Percentiles rank a stretch among this genome's conserved stretches.
These are phyloP conservation scores for Combretum micranthum DNA, from an alignment of 345 rosid species.

Conservation along the genomic window DNA sequence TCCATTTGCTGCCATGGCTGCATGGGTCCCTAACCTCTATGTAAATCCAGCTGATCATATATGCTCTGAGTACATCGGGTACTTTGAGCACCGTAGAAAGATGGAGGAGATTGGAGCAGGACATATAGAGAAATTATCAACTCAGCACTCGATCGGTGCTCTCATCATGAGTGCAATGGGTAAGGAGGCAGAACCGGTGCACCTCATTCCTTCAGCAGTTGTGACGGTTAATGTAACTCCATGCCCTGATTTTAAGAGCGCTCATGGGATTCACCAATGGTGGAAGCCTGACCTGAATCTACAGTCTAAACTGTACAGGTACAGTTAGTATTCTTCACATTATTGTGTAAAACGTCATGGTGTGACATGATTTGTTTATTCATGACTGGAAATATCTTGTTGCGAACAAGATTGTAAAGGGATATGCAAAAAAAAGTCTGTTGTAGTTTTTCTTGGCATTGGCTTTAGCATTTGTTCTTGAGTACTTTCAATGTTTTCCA, in stretches of 20 bases:
- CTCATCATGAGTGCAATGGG: slow-evolving; percentile 55
- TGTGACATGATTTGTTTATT: no score
- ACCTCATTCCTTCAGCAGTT: slow-evolving; percentile 71
- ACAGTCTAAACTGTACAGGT: slow-evolving; percentile 45
- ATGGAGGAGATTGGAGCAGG: slow-evolving; percentile 87
- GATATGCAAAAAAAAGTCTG: no score
- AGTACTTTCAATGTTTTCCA: no score
- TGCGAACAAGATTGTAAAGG: no score
- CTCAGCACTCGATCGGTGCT: slow-evolving; percentile 61
- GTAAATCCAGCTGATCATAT: slow-evolving; percentile 63
- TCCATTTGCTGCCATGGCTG: slow-evolving; percentile 43
- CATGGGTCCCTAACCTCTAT: slow-evolving; percentile 58
- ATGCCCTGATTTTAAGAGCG: slow-evolving; percentile 43
- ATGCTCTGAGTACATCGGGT: slow-evolving; percentile 77
- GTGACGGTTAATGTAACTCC: slow-evolving; percentile 40
- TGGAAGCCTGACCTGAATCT: slow-evolving; percentile 57
- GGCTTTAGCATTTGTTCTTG: no score
- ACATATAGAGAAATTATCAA: slow-evolving; percentile 56
- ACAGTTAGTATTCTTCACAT: slow-evolving; percentile 22
- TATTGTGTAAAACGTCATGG: no score
- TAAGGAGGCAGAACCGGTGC: slow-evolving; percentile 52
- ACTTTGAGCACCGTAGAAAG: slow-evolving; percentile 77
- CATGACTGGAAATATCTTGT: no score
- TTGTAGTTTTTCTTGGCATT: no score
- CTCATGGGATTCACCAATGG: slow-evolving; percentile 96